Base-by-base conservation (phyloP, 805 yeast genomes). In the Candida michaelii region DNA sequence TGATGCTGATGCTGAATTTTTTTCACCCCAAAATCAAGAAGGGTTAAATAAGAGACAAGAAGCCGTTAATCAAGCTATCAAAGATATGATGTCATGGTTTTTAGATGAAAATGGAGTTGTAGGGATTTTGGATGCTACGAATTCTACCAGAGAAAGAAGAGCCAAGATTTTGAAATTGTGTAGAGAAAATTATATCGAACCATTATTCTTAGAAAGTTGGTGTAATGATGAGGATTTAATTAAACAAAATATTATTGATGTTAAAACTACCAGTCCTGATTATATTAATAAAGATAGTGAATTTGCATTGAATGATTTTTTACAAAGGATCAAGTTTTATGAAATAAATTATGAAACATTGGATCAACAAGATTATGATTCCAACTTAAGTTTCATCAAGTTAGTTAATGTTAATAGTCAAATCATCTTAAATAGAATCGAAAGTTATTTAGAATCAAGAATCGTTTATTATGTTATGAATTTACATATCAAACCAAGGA, bases 381-480 rank as follows among this genome's bases (percentile, higher is more conserved):
- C 78, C 19, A 80, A 82, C 39, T 65, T 87, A 46, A 85, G 98
- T 0, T 93, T 85, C 63, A 85, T 90, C 56, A 91, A 89, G 62
- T 73, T 93, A 50, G 81, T 89, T 60, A 89, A 93, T 58, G 89
- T 89, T 36, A 87, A 89, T 49, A 77, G 90, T 41, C 96, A 89
- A 60, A 89, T 93, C 33, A 80, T 93, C 43, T 81, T 91, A 58
- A 91, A 93, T 66, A 76, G 82, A 47, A 89, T 93, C 51, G 89
- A 87, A 60, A 81, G 90, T 17, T 93, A 93, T 60, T 69, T 91
- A 55, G 95, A 93, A 63, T 83, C 93, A 48, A 79, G 97, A 55
- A 89, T 93, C 49, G 97, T 90, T 14, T 93, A 89, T 65, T 93
- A 89, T 60, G 88, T 93, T 31, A 90, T 93, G 97, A 93, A 93